phyloP scores from a whole-genome alignment of 306 rosid genomes.

The Cucumis cinereus region DNA sequence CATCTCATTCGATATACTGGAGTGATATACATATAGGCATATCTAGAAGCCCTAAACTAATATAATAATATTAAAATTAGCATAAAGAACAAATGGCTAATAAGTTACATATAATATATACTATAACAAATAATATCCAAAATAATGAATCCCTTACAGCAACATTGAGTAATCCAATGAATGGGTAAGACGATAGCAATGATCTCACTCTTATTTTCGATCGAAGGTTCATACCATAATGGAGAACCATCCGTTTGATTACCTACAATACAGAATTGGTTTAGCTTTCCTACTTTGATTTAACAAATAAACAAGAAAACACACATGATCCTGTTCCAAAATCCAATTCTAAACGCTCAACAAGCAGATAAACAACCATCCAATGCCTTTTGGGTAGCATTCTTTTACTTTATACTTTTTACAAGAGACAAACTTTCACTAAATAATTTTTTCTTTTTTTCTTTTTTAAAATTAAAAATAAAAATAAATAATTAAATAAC shows the following conservation, averaged over 20 bases:
- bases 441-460: neutral
- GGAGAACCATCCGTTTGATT: constrained; percentile 53
- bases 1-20: neutral
- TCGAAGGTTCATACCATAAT: constrained; percentile 18
- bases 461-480: too few species aligned
- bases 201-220: constrained; percentile 14
- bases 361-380: neutral
- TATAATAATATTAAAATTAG: neutral
- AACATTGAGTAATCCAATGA: constrained; percentile 57
- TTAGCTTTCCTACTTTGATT: constrained; percentile 10
- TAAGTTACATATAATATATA: neutral
- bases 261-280: constrained; percentile 42
- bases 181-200: constrained; percentile 44
- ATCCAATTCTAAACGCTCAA: neutral
- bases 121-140: neutral
- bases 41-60: neutral
- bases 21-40: neutral
- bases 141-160: constrained; percentile 51
- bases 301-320: constrained; percentile 7
- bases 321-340: neutral
- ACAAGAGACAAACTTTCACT: neutral
- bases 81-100: neutral
- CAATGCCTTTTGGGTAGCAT: neutral
- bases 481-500: too few species aligned
- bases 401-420: neutral